Conservation (phyloP, 768 basidiomycete species). For the Russula vinacea region DNA sequence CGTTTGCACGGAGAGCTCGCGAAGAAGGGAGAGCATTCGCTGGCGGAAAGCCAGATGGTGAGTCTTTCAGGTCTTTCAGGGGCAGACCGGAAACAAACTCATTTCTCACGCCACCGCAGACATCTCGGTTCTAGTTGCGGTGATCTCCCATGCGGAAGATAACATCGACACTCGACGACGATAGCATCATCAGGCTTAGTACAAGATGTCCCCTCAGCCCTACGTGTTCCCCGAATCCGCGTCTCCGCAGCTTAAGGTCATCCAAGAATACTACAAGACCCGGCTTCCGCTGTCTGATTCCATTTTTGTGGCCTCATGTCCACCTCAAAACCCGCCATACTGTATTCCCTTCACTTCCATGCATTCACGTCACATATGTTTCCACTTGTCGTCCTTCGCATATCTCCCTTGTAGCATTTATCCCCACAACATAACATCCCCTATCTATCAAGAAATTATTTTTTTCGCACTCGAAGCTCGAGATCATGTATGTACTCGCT, state of each 20-base stretch:
- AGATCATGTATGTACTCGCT: conserved; percentile 14
- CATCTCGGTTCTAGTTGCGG: conserved; percentile 64
- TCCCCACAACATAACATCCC: background rate
- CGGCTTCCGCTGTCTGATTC: background rate
- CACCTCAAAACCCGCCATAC: background rate
- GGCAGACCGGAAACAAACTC: background rate
- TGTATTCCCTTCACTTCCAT: too few species aligned
- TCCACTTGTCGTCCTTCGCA: background rate
- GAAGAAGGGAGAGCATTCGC: conserved; percentile 68
- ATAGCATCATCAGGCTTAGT: too few species aligned
- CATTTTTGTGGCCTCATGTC: background rate
- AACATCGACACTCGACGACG: background rate
- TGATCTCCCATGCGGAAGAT: conserved; percentile 49
- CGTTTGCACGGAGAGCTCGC: conserved; percentile 79
- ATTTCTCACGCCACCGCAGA: conserved; percentile 39
- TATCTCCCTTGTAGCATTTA: background rate
- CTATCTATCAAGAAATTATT: conserved; percentile 21
- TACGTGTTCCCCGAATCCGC: too few species aligned
- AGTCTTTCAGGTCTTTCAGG: conserved; percentile 35
- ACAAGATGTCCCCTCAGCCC: too few species aligned
- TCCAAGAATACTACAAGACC: too few species aligned
- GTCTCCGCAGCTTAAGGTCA: too few species aligned
- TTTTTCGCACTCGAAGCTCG: background rate
- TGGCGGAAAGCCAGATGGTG: conserved; percentile 86
- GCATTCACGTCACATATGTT: conserved; percentile 11